phyloP scores from a whole-genome alignment of 805 yeast species.

The Debaryomyces maramus region DNA sequence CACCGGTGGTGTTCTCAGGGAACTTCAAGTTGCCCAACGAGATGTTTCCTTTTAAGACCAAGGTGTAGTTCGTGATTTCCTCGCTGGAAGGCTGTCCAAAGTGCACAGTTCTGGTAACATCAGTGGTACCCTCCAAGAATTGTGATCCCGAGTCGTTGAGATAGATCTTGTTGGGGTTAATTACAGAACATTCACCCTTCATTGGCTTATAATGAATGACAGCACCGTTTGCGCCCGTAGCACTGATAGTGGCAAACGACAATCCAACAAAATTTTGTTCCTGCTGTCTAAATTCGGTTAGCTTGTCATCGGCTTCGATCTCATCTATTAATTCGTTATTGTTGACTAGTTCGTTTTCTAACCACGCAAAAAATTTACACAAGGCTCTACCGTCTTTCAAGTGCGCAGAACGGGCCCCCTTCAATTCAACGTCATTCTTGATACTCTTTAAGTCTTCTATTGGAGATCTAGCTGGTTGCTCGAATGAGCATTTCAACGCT shows the following conservation, averaged over 20 bases:
- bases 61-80: conserved; percentile 51
- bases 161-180: conserved; percentile 54
- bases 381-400: conserved; percentile 60
- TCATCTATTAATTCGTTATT: conserved; percentile 51
- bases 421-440: conserved; percentile 49
- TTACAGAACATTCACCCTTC: conserved; percentile 40
- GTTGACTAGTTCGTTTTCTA: conserved; percentile 51
- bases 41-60: conserved; percentile 59
- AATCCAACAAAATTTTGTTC: conserved; percentile 58
- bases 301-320: conserved; percentile 55
- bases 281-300: conserved; percentile 34
- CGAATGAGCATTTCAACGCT: conserved; percentile 29
- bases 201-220: conserved; percentile 72
- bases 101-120: conserved; percentile 61
- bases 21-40: conserved; percentile 49
- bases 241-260: conserved; percentile 72
- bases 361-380: conserved; percentile 56
- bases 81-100: conserved; percentile 48
- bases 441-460: conserved; percentile 53
- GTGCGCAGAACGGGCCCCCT: conserved; percentile 54
- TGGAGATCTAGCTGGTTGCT: conserved; percentile 33
- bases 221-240: conserved; percentile 77
- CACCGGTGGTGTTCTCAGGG: conserved; percentile 57
- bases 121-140: conserved; percentile 64
- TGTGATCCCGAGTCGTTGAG: conserved; percentile 63